Evolutionary conservation across 2,329 filamentous ascomycete species (phyloP).

Genomic region (Fusarium albidum): DNA sequence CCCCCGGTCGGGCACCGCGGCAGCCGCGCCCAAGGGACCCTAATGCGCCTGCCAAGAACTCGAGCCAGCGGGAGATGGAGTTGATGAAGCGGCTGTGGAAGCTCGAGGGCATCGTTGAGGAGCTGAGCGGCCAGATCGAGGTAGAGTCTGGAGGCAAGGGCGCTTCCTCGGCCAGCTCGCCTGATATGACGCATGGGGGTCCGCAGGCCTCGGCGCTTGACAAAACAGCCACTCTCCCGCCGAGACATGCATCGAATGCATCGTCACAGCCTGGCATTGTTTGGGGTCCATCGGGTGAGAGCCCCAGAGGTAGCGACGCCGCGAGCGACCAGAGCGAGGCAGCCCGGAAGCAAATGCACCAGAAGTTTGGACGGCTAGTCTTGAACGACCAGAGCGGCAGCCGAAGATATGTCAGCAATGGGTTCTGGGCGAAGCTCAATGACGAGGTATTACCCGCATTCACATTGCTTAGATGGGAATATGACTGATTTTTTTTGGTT

Average conservation of each 20-base stretch:
- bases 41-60: slow-evolving; percentile 66
- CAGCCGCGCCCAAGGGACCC: slow-evolving; percentile 71
- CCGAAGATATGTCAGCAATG: slow-evolving; percentile 77
- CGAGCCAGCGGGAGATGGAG: slow-evolving; percentile 71
- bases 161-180: slow-evolving; percentile 43
- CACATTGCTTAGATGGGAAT: background rate
- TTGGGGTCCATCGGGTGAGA: slow-evolving; percentile 9
- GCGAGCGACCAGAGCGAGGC: slow-evolving; percentile 47
- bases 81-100: slow-evolving; percentile 76
- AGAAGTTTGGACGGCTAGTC: slow-evolving; percentile 73
- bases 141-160: slow-evolving; percentile 52
- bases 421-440: slow-evolving; percentile 78
- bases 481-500: slow-evolving; percentile 14
- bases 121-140: slow-evolving; percentile 71
- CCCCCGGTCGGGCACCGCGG: slow-evolving; percentile 75
- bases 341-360: slow-evolving; percentile 39
- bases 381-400: slow-evolving; percentile 73
- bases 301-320: slow-evolving; percentile 39
- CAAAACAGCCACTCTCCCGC: slow-evolving; percentile 17
- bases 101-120: slow-evolving; percentile 79
- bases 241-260: slow-evolving; percentile 28
- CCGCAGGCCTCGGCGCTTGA: slow-evolving; percentile 24
- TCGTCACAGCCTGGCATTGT: slow-evolving; percentile 21
- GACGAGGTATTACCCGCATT: slow-evolving; percentile 65
- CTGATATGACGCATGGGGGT: slow-evolving; percentile 34